Evolutionary conservation across 768 basidiomycete genomes (phyloP), one percentile per base, ranked within the genome.

Genomic region (Amanita phalloides): DNA sequence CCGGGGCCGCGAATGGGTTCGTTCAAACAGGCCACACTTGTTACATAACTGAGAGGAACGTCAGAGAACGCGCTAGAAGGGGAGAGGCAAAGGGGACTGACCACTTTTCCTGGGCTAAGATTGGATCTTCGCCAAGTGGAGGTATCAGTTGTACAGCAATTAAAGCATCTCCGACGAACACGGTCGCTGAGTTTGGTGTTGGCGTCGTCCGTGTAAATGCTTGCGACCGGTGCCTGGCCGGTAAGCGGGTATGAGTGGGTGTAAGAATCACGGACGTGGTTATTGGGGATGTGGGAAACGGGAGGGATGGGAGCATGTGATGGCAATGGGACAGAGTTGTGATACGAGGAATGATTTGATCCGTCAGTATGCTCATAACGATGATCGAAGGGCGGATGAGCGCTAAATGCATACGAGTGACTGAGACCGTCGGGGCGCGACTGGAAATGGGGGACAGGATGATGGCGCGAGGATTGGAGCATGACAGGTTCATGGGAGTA

Each of bases 121-220:
- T 85, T 87, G 13, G 79, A 81, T 54, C 87, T 68, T 33, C 87
- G 68, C 87, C 87, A 90, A 23, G 86, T 89, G 46, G 82, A 83
- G 30, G 88, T 89, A 56, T 90, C 87, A 11, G 87, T 88, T 23
- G 86, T 89, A 63, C 83, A 82, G 65, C 87, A 90, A 63, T 90
- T 90, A 75, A 84, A 89, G 65, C 87, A 90, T 44, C 86, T 70
- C 35, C 87, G 67, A 25, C 87, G 75, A 45, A 90, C 82, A 37
- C 85, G 75, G 61, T 88, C 84, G 61, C 79, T 83, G 51, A 89
- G 71, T 66, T 90, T 90, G 0, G 86, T 88, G 1, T 85, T 77
- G 0, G 87, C 87, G 57, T 90, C 87, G 64, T 87, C 84, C 0
- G 87, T 89, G 66, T 82, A 71, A 10, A 72, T 64, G 49, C 72